Base-by-base conservation (phyloP, 1,139 yeast genomes). In the Suzukiozyma palmioleophila region DNA sequence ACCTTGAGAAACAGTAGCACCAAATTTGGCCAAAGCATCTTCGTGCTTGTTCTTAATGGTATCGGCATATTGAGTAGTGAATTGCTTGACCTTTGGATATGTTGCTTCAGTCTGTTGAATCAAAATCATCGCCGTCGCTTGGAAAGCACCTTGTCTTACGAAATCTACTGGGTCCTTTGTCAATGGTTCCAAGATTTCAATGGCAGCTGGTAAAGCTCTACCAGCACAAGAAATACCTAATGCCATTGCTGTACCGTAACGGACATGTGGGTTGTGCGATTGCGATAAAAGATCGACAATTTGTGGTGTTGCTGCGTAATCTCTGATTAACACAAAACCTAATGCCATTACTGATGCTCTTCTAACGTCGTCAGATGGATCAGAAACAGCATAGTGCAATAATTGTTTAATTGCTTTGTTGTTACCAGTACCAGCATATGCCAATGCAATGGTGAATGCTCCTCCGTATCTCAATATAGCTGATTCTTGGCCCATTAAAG, bases 211-310 rank as follows among this genome's bases (percentile, higher is more conserved):
- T 42, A 86, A 69, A 4, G 90, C 94, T 59, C 95, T 84, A 39
- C 98, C 98, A 24, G 97, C 97, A 71, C 97, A 90, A 2, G 97
- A 81, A 44, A 94, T 86, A 64, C 97, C 98, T 49, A 92, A 75
- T 0, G 99, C 98, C 80, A 92, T 73, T 2, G 97, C 96, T 32
- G 97, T 85, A 66, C 99, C 99, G 59, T 94, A 92, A 64, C 99
- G 86, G 26, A 94, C 98, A 59, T 94, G 97, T 12, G 98, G 96
- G 59, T 92, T 94, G 62, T 92, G 97, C 1, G 96, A 87, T 63
- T 90, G 96, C 1, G 96, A 80, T 52, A 94, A 74, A 46, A 92
- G 74, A 60, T 90, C 96, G 29, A 92, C 97, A 67, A 94, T 85
- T 54, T 95, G 85, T 44, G 98, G 98, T 26, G 94, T 92, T 0